Evolutionary conservation across 768 basidiomycete species (phyloP).

Genomic region (Termitomyces sp.): DNA sequence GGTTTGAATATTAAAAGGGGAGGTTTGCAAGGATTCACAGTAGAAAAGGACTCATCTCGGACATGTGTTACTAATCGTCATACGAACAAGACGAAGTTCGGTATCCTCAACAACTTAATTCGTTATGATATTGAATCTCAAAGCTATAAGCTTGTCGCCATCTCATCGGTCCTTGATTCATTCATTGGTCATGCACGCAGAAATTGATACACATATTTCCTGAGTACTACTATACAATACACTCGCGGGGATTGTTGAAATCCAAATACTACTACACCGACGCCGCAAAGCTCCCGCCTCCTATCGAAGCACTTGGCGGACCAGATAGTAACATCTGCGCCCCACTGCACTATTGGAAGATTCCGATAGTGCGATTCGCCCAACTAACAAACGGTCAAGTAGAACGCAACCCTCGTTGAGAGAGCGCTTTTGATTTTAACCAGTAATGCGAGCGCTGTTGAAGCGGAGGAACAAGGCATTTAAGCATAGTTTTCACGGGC

Average conservation of each 20-base stretch:
- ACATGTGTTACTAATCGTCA: too few species aligned
- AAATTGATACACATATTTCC: background rate
- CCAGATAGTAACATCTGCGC: conserved; percentile 31
- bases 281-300: conserved; percentile 36
- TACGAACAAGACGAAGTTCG: too few species aligned
- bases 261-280: conserved; percentile 51
- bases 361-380: conserved; percentile 22
- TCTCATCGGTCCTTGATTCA: too few species aligned
- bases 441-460: conserved; percentile 78
- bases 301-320: conserved; percentile 34
- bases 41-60: background rate
- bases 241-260: conserved; percentile 74
- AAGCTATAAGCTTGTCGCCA: too few species aligned
- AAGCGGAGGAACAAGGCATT: conserved; percentile 61
- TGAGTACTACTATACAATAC: conserved; percentile 15
- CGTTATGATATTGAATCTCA: too few species aligned
- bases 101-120: too few species aligned
- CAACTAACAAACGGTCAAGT: conserved; percentile 59
- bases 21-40: background rate
- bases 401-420: conserved; percentile 17
- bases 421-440: conserved; percentile 49
- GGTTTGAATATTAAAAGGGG: background rate
- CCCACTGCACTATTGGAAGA: conserved; percentile 21
- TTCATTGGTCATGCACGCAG: too few species aligned
- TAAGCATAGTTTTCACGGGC: conserved; percentile 81